Evolutionary conservation across 129 eudicot genomes (phyloP), one percentile per base, ranked within the genome.

Genomic region (Mikania micrantha): DNA sequence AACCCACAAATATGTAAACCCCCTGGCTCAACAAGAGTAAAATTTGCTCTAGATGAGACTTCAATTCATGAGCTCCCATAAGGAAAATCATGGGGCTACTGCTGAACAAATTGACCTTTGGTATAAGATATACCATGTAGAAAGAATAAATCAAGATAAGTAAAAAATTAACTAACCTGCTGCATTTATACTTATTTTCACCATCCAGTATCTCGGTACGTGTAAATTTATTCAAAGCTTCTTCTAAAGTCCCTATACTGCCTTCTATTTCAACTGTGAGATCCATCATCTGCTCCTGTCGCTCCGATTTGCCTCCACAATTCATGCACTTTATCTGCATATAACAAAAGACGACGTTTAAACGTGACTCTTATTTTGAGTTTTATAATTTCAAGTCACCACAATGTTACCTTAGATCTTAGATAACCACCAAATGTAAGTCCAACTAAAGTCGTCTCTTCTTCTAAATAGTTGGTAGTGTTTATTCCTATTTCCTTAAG

Each of bases 361-460:
- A 19, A 9, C 21, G 9, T 45, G 6, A 36, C n/a, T 22, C 39
- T 54, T 56, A 20, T 31, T 50, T n/a, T 38, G 9, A 8, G 53
- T 1, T 49, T 24, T 64, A 57, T 38, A 19, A 25, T 13, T n/a
- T 40, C 17, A 19, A 29, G 3, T 13, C 22, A 48, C 53, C 49
- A 54, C 8, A 22, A 4, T 66, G 47, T 45, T 75, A 93, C 98
- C 96, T 86, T 88, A 10, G 96, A 93, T 54, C 93, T 87, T 49
- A 89, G 81, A 76, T 88, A 88, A 71, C 99, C 99, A 35, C 99
- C 99, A 79, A 93, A 93, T 9, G 92, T 84, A 70, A 86, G 96
- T 56, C 95, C 96, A 59, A 84, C 48, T 21, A 93, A 87, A 35
- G 88, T 89, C 41, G 99, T 86, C 73, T 86, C 99, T 79, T 92